Conservation (phyloP, 257 asterid genomes). For the Nyctanthes arbortristis region DNA sequence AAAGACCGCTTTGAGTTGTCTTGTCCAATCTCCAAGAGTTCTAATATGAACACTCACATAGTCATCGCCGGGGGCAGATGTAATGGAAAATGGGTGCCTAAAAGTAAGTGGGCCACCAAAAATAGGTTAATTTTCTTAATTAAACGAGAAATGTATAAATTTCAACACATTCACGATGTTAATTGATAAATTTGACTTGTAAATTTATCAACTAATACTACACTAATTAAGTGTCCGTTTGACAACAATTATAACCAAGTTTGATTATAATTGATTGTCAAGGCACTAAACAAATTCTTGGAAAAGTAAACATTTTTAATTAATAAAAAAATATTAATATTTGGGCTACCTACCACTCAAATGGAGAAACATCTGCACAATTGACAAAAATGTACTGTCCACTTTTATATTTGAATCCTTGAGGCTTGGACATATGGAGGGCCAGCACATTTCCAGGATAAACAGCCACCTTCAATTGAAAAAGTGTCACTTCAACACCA, state of each 20-base stretch:
- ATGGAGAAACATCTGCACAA: conserved; percentile 90
- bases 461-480: conserved; percentile 62
- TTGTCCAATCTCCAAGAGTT: conserved; percentile 85
- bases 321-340: not conserved
- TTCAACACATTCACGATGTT: conserved; percentile 10
- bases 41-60: conserved; percentile 82
- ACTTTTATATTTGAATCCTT: conserved; percentile 78
- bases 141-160: conserved; percentile 18
- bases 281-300: not conserved
- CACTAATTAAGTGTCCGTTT: no score
- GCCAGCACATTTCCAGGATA: conserved; percentile 85
- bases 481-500: not conserved
- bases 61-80: conserved; percentile 85
- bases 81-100: conserved; percentile 94
- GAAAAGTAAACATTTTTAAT: not conserved
- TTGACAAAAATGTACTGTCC: conserved; percentile 91
- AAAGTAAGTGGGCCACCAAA: conserved; percentile 21
- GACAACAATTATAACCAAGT: no score
- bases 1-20: conserved; percentile 68
- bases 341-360: conserved; percentile 65
- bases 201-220: not conserved
- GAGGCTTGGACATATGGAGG: conserved; percentile 90
- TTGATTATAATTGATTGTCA: no score
- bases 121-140: not conserved
- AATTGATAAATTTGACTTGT: not conserved